A percentile compares a stretch with the other conserved stretches of the same genome.
These are phyloP conservation scores for Penicillium digitatum DNA, from an alignment of 2,329 filamentous ascomycete genomes.

Conservation along the genomic window DNA sequence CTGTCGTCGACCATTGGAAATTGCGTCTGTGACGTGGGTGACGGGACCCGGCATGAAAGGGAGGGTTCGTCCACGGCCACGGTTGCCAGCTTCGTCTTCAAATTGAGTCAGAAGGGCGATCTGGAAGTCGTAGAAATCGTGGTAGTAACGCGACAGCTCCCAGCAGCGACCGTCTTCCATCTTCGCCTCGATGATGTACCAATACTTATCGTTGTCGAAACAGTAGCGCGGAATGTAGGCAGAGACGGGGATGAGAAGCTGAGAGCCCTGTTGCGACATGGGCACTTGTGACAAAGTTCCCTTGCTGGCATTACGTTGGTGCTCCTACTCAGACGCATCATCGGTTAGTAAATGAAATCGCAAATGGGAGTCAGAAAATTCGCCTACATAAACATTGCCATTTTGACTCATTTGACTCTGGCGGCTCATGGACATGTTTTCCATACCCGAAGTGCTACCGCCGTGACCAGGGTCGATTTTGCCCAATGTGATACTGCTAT, in stretches of 20 bases:
- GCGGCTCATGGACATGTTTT: constrained; percentile 69
- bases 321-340: constrained; percentile 21
- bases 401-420: constrained; percentile 53
- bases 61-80: constrained; percentile 72
- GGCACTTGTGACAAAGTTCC: constrained; percentile 27
- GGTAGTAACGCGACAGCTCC: constrained; percentile 92
- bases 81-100: constrained; percentile 86
- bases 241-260: constrained; percentile 68
- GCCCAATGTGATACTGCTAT: constrained; percentile 93
- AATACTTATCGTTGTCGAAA: constrained; percentile 96
- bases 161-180: constrained; percentile 88
- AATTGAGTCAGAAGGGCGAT: constrained; percentile 90
- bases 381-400: constrained; percentile 49
- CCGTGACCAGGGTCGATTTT: constrained; percentile 63
- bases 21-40: constrained; percentile 95
- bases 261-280: constrained; percentile 45
- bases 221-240: constrained; percentile 90
- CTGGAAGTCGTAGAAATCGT: constrained; percentile 98
- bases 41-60: constrained; percentile 98
- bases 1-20: constrained; percentile 86
- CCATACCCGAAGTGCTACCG: constrained; percentile 60
- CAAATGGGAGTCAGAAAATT: background rate
- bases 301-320: constrained; percentile 42
- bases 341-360: background rate
- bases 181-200: constrained; percentile 91